A percentile compares a stretch with the other conserved stretches of the same genome.
phyloP scores from a whole-genome alignment of 768 basidiomycete genomes.

The Hydnum rufescens region DNA sequence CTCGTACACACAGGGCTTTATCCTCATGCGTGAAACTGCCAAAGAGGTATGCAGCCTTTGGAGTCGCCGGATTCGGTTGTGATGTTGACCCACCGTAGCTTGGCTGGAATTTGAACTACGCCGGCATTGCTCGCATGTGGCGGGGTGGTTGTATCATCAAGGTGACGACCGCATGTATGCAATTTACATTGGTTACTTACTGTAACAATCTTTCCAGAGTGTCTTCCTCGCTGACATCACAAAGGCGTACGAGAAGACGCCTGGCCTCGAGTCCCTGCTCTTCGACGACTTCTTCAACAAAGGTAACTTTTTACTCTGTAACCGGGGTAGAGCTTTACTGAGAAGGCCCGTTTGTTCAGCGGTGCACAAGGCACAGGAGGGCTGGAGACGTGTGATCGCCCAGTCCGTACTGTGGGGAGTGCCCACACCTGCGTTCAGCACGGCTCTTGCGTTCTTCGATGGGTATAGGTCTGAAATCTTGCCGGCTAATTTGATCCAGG shows the following conservation, averaged over 20 bases:
- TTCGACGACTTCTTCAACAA: constrained; percentile 98
- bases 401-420: constrained; percentile 97
- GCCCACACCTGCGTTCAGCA: constrained; percentile 93
- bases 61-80: constrained; percentile 13
- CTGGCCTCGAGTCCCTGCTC: constrained; percentile 72
- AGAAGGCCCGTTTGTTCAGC: constrained; percentile 25
- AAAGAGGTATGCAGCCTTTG: constrained; percentile 41
- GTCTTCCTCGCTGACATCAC: constrained; percentile 93
- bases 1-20: constrained; percentile 98
- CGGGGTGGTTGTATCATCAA: constrained; percentile 99
- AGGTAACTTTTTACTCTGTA: constrained; percentile 24
- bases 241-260: constrained; percentile 70
- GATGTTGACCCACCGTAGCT: constrained; percentile 23
- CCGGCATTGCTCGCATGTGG: constrained; percentile 98
- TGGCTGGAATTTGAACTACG: constrained; percentile 86
- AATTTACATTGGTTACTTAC: background rate
- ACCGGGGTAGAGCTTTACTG: background rate
- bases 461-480: constrained; percentile 92
- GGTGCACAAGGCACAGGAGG: constrained; percentile 84
- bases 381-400: constrained; percentile 93
- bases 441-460: constrained; percentile 96
- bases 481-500: constrained; percentile 89
- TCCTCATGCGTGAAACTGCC: constrained; percentile 96
- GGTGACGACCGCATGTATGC: constrained; percentile 21
- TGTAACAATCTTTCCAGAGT: constrained; percentile 24